These are phyloP conservation scores for Cornus controversa DNA, from an alignment of 148 eudicot species.

Conservation along the genomic window DNA sequence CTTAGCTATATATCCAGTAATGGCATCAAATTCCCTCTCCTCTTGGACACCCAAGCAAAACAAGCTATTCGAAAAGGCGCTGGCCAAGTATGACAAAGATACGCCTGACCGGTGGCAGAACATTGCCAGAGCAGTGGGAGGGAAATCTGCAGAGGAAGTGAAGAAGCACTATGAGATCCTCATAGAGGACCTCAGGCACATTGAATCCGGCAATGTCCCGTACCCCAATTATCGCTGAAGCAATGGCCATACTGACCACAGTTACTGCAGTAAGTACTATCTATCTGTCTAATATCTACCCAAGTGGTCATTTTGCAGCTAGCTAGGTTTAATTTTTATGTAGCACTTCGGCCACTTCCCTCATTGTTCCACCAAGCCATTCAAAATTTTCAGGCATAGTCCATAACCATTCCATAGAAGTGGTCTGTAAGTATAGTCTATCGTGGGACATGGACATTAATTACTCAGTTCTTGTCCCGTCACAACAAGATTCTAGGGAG, in stretches of 20 bases:
- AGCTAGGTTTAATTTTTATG: too few relatives aligned
- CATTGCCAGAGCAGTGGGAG: conserved; percentile 51
- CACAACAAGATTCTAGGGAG: too few relatives aligned
- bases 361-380: not conserved
- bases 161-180: conserved; percentile 63
- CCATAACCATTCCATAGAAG: too few relatives aligned
- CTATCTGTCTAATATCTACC: not conserved
- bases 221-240: conserved; percentile 35
- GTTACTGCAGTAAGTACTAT: not conserved
- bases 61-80: conserved; percentile 60
- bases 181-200: conserved; percentile 46
- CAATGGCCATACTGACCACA: not conserved
- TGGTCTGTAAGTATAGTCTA: too few relatives aligned
- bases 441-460: too few relatives aligned
- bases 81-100: conserved; percentile 52
- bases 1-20: conserved; percentile 16
- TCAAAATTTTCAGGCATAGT: too few relatives aligned
- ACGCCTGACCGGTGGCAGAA: conserved; percentile 75
- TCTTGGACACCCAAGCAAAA: conserved; percentile 66
- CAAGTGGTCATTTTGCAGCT: not conserved
- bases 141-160: conserved; percentile 66
- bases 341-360: not conserved
- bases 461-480: too few relatives aligned
- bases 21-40: conserved; percentile 45
- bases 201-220: conserved; percentile 56